Evolutionary conservation across 805 yeast genomes (phyloP), one percentile per base, ranked within the genome.

Genomic region (Candida pseudofarinosa): DNA sequence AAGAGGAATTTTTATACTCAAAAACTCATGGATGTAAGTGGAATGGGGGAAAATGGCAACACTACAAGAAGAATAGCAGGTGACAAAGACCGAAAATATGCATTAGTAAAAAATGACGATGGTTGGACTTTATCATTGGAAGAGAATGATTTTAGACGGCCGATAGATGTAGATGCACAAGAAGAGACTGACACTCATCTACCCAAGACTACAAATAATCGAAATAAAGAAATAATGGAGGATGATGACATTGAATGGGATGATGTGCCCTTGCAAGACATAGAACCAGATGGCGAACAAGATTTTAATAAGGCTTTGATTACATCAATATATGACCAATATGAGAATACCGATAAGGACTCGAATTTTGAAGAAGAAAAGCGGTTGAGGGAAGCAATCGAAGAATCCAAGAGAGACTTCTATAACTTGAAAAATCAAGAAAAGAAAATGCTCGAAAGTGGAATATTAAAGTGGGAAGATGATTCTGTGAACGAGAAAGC

Each of bases 1-100:
- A 88, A 88, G 59, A 74, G 99, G 47, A 93, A 93, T 60, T 89
- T 79, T 57, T 81, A 85, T 51, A 91, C 99, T 0, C 98, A 93
- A 62, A 76, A 80, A 49, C 69, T 93, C 32, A 83, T 93, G 87
- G 82, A 81, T 49, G 80, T 85, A 0, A 77, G 87, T 6, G 98
- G 97, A 0, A 74, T 87, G 80, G 85, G 83, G 31, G 80, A 71
- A 34, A 77, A 71, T 12, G 69, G 73, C 4, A 72, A 65, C 41
- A 61, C 72, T 0, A 67, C 74, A 6, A 64, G 78, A 43, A 71
- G 97, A 40, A 79, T 93, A 3, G 89, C 96, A 0, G 87, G 97
- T 33, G 96, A 89, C 52, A 80, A 76, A 48, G 87, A 85, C 49
- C 72, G 81, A 46, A 82, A 82, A 47, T 93, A 93, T 54, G 76